Percentiles rank a stretch among this genome's conserved stretches.
These are phyloP conservation scores for Sporothrix pallida DNA, from an alignment of 2,329 filamentous ascomycete genomes.

Conservation along the genomic window DNA sequence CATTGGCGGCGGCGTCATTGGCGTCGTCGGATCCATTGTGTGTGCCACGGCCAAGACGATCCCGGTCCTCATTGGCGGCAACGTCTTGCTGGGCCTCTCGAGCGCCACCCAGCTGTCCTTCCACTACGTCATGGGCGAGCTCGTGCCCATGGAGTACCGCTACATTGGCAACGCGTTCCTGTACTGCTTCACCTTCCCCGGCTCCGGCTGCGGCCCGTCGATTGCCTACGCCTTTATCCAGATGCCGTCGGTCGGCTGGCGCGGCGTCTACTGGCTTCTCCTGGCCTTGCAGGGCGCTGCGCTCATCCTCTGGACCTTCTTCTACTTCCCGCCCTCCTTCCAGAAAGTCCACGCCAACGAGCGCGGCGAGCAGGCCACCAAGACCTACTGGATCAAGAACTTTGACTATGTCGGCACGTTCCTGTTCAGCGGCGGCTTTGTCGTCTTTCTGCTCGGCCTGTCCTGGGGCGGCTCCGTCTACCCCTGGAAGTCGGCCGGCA, in stretches of 20 bases:
- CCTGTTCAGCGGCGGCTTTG: slow-evolving; percentile 43
- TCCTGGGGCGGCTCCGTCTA: slow-evolving; percentile 45
- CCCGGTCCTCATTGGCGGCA: slow-evolving; percentile 47
- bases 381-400: slow-evolving; percentile 41
- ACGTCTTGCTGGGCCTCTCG: slow-evolving; percentile 47
- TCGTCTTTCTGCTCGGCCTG: slow-evolving; percentile 45
- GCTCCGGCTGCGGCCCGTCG: slow-evolving; percentile 41
- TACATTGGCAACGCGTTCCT: slow-evolving; percentile 44
- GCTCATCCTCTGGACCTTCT: slow-evolving; percentile 43
- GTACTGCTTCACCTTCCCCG: slow-evolving; percentile 45
- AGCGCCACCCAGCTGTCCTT: slow-evolving; percentile 48
- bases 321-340: slow-evolving; percentile 47
- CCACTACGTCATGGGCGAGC: slow-evolving; percentile 47
- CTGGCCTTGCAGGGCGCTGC: slow-evolving; percentile 42
- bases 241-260: slow-evolving; percentile 42
- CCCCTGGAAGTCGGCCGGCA: slow-evolving; percentile 44
- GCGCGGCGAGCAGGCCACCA: slow-evolving; percentile 33
- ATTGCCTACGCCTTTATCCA: slow-evolving; percentile 41
- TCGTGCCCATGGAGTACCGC: slow-evolving; percentile 49
- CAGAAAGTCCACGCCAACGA: slow-evolving; percentile 42
- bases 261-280: slow-evolving; percentile 43
- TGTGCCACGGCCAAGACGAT: slow-evolving; percentile 48
- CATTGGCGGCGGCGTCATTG: slow-evolving; percentile 43
- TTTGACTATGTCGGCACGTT: slow-evolving; percentile 46
- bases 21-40: slow-evolving; percentile 48